These are phyloP conservation scores for Picochlorum costavermella DNA, from an alignment of 139 green algal species.

Conservation along the genomic window DNA sequence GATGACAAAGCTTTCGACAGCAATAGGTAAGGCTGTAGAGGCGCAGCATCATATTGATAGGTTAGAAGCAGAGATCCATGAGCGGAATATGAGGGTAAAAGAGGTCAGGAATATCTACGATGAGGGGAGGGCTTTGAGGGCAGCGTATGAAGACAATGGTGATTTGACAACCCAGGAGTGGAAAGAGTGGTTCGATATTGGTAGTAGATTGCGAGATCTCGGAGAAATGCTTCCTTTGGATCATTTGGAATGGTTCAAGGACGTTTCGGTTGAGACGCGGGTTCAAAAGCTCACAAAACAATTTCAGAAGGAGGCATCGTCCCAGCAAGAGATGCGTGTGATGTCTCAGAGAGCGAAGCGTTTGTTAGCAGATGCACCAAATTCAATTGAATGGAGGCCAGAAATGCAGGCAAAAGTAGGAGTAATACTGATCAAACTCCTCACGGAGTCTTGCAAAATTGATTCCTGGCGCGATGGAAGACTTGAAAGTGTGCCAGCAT, in stretches of 20 bases:
- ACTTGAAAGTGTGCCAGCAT: conserved; percentile 18
- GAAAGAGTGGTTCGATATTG: conserved; percentile 14
- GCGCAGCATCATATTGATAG: conserved; percentile 33
- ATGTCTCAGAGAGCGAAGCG: not conserved
- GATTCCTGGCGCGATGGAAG: conserved; percentile 9
- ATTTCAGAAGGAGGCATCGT: conserved; percentile 9
- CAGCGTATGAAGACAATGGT: not conserved
- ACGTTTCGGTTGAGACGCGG: not conserved
- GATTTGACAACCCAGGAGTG: conserved; percentile 11
- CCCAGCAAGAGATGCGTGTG: conserved; percentile 11
- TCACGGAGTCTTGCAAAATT: conserved; percentile 27
- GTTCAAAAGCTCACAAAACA: conserved; percentile 15
- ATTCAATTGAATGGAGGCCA: conserved; percentile 3
- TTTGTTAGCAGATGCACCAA: not conserved
- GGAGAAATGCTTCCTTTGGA: conserved; percentile 29
- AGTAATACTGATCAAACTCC: conserved; percentile 29
- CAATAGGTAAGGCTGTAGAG: conserved; percentile 34
- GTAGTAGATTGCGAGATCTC: conserved; percentile 10
- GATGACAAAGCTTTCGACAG: conserved; percentile 17
- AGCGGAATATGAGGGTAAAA: conserved; percentile 20
- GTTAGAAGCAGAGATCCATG: conserved; percentile 19
- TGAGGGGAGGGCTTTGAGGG: conserved; percentile 3
- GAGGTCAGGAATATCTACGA: conserved; percentile 24
- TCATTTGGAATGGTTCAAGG: conserved; percentile 24
- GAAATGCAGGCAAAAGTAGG: conserved; percentile 25